Evolutionary conservation across 2,329 filamentous ascomycete species (phyloP), one percentile per base, ranked within the genome.

Genomic region (Aspergillus ustus): DNA sequence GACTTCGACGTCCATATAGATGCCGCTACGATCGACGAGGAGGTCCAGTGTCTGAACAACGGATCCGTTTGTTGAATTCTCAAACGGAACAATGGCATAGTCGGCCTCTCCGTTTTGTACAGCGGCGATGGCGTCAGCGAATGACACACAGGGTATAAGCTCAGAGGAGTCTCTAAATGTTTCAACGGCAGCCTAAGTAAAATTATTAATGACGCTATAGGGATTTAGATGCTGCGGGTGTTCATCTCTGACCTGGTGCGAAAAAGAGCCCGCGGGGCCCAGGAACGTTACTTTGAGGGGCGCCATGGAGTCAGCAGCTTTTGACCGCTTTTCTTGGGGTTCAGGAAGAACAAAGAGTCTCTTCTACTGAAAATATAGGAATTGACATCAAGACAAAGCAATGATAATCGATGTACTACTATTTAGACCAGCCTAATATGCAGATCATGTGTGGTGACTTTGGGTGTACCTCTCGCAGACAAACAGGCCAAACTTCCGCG

Each of bases 1-100:
- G 45, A 98, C 90, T 52, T 84, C 83, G 50, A 97, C 84, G 72
- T 91, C 87, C 11, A 83, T 82, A 73, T 91, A 92, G 48, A 79
- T 77, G 46, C 77, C 78, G 44, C 86, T 80, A 28, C 90, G 83
- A 78, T 97, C 92, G 67, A 92, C 92, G 63, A 99, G 87, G 66
- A 94, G 87, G 77, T 97, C 93, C 25, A 98, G 85, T 0, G 93
- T 97, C 76, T 92, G 91, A 59, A 95, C 88, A 53, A 99, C 95
- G 58, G 90, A 89, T 71, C 95, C 95, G 77, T 98, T 97, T 73
- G 92, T 94, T 45, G 91, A 96, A 81, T 99, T 99, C 75, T 98
- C 94, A 77, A 97, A 93, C 7, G 95, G 95, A 1, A 97, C 91
- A 34, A 98, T 91, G 67, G 93, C 95, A 60, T 89, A 89, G 56